Percentiles rank a stretch among this genome's conserved stretches.
Evolutionary conservation across 768 basidiomycete species (phyloP).

Genomic region (Boletellus emodensis): DNA sequence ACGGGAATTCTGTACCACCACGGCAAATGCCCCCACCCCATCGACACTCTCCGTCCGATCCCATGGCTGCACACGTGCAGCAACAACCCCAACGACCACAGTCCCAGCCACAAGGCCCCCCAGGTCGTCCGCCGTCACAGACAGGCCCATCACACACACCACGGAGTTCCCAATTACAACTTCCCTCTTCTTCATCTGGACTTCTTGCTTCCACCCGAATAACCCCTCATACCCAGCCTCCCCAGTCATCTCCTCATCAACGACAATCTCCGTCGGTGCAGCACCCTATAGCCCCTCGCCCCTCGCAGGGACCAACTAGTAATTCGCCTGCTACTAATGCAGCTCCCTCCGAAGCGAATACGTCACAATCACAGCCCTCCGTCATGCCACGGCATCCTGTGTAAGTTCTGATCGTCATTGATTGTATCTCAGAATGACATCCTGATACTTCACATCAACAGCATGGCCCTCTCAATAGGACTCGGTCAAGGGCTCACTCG

Average conservation of each 20-base stretch:
- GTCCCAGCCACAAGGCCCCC: conserved; percentile 53
- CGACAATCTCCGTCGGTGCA: conserved; percentile 34
- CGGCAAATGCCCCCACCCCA: conserved; percentile 34
- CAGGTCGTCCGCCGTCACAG: conserved; percentile 50
- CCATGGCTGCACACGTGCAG: conserved; percentile 36
- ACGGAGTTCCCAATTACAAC: conserved; percentile 35
- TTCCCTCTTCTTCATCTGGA: conserved; percentile 30
- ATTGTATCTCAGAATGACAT: conserved; percentile 1
- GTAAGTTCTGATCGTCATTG: conserved; percentile 21
- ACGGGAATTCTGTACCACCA: conserved; percentile 30
- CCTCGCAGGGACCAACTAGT: conserved; percentile 27
- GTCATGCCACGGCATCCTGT: conserved; percentile 28
- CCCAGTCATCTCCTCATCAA: conserved; percentile 32
- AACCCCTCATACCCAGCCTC: conserved; percentile 32
- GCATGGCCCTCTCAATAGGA: conserved; percentile 38
- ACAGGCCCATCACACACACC: conserved; percentile 47
- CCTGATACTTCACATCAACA: conserved; percentile 21
- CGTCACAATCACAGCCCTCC: conserved; percentile 32
- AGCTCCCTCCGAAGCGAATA: conserved; percentile 26
- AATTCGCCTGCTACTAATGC: conserved; percentile 22
- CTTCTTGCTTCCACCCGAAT: conserved; percentile 29
- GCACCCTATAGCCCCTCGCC: conserved; percentile 36
- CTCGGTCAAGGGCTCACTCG: conserved; percentile 62
- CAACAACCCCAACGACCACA: conserved; percentile 50
- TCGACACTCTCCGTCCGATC: conserved; percentile 49